Conservation (phyloP, 1,284 basidiomycete species). For the Butyriboletus pseudospeciosus region DNA sequence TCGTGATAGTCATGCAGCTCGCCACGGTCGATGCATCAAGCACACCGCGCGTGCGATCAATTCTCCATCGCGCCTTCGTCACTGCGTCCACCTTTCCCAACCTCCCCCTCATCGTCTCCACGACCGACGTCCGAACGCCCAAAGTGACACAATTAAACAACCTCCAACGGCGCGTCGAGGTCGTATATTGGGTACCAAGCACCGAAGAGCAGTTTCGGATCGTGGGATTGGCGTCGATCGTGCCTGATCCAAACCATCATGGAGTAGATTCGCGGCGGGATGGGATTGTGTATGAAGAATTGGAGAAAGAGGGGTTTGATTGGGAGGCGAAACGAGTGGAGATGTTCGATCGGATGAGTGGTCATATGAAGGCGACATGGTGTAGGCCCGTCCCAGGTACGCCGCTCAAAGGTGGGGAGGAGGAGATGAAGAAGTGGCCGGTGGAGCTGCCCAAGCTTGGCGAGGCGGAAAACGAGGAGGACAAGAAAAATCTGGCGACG, state of each 20-base stretch:
- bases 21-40: slow-evolving; percentile 49
- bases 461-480: slow-evolving; percentile 42
- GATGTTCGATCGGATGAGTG: slow-evolving; percentile 51
- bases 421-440: slow-evolving; percentile 58
- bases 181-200: slow-evolving; percentile 57
- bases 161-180: slow-evolving; percentile 43
- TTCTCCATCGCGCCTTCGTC: slow-evolving; percentile 56
- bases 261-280: slow-evolving; percentile 11
- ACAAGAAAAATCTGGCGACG: slow-evolving; percentile 41
- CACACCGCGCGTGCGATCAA: slow-evolving; percentile 55
- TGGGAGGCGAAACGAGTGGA: slow-evolving; percentile 59
- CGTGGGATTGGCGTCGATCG: slow-evolving; percentile 43
- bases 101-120: slow-evolving; percentile 52
- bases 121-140: slow-evolving; percentile 59
- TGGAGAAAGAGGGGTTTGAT: slow-evolving; percentile 44
- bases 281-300: slow-evolving; percentile 34
- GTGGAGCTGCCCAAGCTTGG: slow-evolving; percentile 36
- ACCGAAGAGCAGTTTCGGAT: slow-evolving; percentile 60
- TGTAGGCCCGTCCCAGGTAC: slow-evolving; percentile 56
- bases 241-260: slow-evolving; percentile 39
- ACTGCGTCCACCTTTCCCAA: slow-evolving; percentile 36
- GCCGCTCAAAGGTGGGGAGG: slow-evolving; percentile 43
- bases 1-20: slow-evolving; percentile 51
- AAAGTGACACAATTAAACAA: slow-evolving; percentile 49
- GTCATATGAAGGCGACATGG: slow-evolving; percentile 62